Evolutionary conservation across 176 grass and related monocot species (phyloP), one percentile per base, ranked within the genome.

Genomic region (Eragrostis curvula): DNA sequence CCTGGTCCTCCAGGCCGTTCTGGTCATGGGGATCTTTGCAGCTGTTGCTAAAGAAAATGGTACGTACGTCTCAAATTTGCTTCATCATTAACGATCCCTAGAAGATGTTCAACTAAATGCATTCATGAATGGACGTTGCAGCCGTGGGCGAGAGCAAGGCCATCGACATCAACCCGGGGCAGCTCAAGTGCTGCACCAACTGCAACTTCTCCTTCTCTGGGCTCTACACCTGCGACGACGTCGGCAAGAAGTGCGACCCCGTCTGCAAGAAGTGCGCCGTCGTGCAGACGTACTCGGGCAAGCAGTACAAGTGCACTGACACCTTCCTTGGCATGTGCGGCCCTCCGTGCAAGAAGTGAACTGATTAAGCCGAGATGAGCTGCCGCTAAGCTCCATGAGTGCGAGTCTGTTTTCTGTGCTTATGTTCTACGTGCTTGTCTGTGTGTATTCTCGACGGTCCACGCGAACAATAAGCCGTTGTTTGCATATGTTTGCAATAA

Each of bases 201-300:
- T 73, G 75, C 58, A 86, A 73, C 68, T 80, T 73, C 76, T 79
- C 75, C 55, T 85, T 79, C 76, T 86, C 76, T 15, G 84, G 76
- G 18, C 84, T 86, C 17, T 86, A 86, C 84, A 73, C 84, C 24
- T 73, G 76, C 39, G 47, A 80, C 18, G 68, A 86, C 18, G 8
- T 80, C 47, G 50, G 55, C 1, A 73, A 80, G 36, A 27, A 25
- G 13, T 86, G 70, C 3, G 84, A 59, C 58, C 84, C 40, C 12
- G 40, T 86, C 27, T 81, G 70, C 70, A 86, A 80, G 29, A 79
- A 12, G 17, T 79, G 84, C 45, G 46, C 39, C 30, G 45, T 62
- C 24, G 75, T 85, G 30, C 27, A 72, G 75, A 44, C 67, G 0
- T 66, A 66, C 76, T 51, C 57, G 5, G 46, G 29, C 9, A 80